phyloP scores from a whole-genome alignment of 805 yeast species.

The Ascoidea tarda region DNA sequence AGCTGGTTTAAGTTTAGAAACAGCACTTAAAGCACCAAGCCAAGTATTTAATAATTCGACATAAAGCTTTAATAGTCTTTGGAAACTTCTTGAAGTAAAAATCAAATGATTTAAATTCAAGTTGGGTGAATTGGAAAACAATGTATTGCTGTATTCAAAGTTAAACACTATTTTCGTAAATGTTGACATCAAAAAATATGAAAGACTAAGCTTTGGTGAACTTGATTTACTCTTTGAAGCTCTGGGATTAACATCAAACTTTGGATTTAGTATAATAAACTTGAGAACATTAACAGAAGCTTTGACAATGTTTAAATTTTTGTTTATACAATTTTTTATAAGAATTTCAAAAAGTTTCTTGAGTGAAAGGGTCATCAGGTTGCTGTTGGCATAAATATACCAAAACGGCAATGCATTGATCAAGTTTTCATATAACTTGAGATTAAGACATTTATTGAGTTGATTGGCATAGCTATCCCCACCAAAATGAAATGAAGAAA shows the following conservation, averaged over 20 bases:
- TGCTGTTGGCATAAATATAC: slow-evolving; percentile 25
- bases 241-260: background rate
- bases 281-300: slow-evolving; percentile 55
- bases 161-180: slow-evolving; percentile 74
- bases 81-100: slow-evolving; percentile 38
- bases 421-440: slow-evolving; percentile 54
- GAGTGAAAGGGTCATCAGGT: slow-evolving; percentile 30
- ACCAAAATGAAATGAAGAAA: slow-evolving; percentile 6
- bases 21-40: slow-evolving; percentile 47
- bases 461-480: slow-evolving; percentile 6
- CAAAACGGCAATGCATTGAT: slow-evolving; percentile 59
- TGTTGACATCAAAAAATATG: slow-evolving; percentile 44
- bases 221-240: slow-evolving; percentile 24
- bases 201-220: slow-evolving; percentile 46
- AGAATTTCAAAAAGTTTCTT: slow-evolving; percentile 60
- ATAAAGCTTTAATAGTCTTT: slow-evolving; percentile 48
- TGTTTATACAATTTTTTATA: slow-evolving; percentile 64
- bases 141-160: slow-evolving; percentile 22
- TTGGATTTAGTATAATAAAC: background rate
- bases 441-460: slow-evolving; percentile 22
- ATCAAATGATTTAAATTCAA: slow-evolving; percentile 44
- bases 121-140: slow-evolving; percentile 15
- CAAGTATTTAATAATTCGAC: slow-evolving; percentile 73
- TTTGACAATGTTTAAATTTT: slow-evolving; percentile 41
- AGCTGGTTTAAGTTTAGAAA: slow-evolving; percentile 6